Conservation (phyloP, 1,284 basidiomycete species). For the Puccinia coronata region DNA sequence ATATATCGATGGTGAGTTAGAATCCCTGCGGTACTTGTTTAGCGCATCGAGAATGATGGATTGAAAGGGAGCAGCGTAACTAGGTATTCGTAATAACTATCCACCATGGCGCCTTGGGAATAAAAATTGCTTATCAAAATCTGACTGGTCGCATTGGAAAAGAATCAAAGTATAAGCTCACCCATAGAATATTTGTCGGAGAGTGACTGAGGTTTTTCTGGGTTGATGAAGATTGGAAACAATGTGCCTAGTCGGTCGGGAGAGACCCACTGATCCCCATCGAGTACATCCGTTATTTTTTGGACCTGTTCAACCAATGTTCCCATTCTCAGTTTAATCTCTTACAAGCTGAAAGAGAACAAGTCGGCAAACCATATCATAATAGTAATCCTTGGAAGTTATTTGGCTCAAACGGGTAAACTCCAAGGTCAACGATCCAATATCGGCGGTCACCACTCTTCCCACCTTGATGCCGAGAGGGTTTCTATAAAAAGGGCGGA, state of each 20-base stretch:
- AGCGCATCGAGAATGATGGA: neutral
- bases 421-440: conserved; percentile 64
- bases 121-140: neutral
- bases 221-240: conserved; percentile 59
- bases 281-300: conserved; percentile 62
- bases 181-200: conserved; percentile 60
- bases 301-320: conserved; percentile 57
- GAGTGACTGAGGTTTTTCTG: conserved; percentile 54
- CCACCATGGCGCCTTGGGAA: conserved; percentile 51
- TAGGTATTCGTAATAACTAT: conserved; percentile 65
- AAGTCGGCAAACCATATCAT: conserved; percentile 59
- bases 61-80: conserved; percentile 29
- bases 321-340: no score
- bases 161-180: conserved; percentile 55
- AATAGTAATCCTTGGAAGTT: conserved; percentile 64
- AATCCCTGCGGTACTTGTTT: neutral
- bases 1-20: neutral
- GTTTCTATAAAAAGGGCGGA: conserved; percentile 1
- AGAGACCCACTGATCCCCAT: conserved; percentile 52
- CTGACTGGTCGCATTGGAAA: neutral
- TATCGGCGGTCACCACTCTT: conserved; percentile 58
- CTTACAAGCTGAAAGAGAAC: conserved; percentile 20
- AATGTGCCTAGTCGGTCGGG: conserved; percentile 56
- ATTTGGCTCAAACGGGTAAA: conserved; percentile 63
- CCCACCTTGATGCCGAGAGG: conserved; percentile 46